Conservation (phyloP, 2,329 filamentous ascomycete species). For the Calonectria hongkongensis region DNA sequence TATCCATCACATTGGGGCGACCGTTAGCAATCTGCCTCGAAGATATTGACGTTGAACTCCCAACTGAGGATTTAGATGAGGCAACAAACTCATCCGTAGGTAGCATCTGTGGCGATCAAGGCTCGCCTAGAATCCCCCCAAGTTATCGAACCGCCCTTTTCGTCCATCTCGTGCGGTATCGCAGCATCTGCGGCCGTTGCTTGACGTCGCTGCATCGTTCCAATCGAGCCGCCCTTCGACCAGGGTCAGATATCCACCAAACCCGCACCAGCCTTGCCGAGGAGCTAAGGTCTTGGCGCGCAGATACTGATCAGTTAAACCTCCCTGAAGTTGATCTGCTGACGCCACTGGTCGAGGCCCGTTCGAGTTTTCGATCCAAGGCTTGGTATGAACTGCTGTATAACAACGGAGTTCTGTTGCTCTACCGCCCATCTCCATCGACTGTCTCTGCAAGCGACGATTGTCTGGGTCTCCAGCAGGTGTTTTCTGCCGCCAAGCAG, state of each 20-base stretch:
- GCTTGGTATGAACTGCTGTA: slow-evolving; percentile 61
- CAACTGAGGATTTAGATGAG: slow-evolving; percentile 40
- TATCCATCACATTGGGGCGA: slow-evolving; percentile 60
- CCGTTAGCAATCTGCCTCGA: slow-evolving; percentile 63
- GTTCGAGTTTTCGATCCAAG: slow-evolving; percentile 63
- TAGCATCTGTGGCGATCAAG: slow-evolving; percentile 15
- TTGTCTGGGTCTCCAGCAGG: slow-evolving; percentile 57
- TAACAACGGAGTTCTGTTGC: slow-evolving; percentile 51
- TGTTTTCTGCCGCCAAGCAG: slow-evolving; percentile 62
- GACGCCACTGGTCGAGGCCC: slow-evolving; percentile 52
- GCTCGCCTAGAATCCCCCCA: slow-evolving; percentile 35
- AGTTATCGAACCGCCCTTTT: slow-evolving; percentile 57
- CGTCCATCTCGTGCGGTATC: slow-evolving; percentile 63
- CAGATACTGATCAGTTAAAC: slow-evolving; percentile 51
- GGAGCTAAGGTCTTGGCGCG: slow-evolving; percentile 58
- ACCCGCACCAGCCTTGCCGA: slow-evolving; percentile 49
- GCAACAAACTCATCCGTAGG: slow-evolving; percentile 13
- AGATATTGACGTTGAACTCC: slow-evolving; percentile 63
- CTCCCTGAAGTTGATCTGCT: slow-evolving; percentile 24
- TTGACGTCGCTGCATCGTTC: slow-evolving; percentile 58
- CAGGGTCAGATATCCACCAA: slow-evolving; percentile 42
- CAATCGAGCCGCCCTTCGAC: slow-evolving; percentile 47
- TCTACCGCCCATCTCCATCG: slow-evolving; percentile 62
- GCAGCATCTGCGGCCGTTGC: slow-evolving; percentile 63
- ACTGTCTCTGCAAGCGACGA: slow-evolving; percentile 54